Evolutionary conservation across 805 yeast genomes (phyloP), one percentile per base, ranked within the genome.

Genomic region (Candida rishiriensis): DNA sequence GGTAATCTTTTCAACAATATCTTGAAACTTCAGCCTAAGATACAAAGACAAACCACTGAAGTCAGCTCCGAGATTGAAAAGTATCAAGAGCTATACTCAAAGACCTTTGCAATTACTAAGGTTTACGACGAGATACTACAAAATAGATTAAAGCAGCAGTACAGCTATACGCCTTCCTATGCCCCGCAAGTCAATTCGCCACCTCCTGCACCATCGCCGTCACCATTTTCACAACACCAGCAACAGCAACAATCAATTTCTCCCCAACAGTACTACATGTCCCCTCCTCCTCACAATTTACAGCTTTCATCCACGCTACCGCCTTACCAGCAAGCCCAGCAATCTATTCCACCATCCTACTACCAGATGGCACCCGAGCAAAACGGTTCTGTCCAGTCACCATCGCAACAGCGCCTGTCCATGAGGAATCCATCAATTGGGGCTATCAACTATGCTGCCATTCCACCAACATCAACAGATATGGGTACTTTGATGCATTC

Each of bases 71-170:
- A 77, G 51, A 78, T 88, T 55, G 91, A 88, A 41, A 62, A 66
- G 16, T 74, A 82, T 49, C 74, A 85, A 50, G 87, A 85, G 39
- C 71, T 86, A 78, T 88, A 85, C 64, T 77, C 84, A 39, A 88
- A 89, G 55, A 75, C 89, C 43, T 82, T 85, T 43, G 81, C 88
- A 5, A 82, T 88, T 29, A 76, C 81, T 57, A 75, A 84, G 48
- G 69, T 84, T n/a, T 89, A 88, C 55, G 95, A 88, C 60, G 77
- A 76, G 47, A 72, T 85, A 40, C 69, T 88, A 47, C 95, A 89
- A 47, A 66, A 70, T 28, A 63, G 81, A 59, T 62, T 73, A 49
- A 48, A 51, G 14, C 64, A 60, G 30, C 56, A 51, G 34, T 52
- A 56, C 16, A 38, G 39, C 12, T 46, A 46, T 28, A 30, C 42